Evolutionary conservation across 75 land plant species (phyloP), one percentile per base, ranked within the genome.

Genomic region (Gnetum montanum): DNA sequence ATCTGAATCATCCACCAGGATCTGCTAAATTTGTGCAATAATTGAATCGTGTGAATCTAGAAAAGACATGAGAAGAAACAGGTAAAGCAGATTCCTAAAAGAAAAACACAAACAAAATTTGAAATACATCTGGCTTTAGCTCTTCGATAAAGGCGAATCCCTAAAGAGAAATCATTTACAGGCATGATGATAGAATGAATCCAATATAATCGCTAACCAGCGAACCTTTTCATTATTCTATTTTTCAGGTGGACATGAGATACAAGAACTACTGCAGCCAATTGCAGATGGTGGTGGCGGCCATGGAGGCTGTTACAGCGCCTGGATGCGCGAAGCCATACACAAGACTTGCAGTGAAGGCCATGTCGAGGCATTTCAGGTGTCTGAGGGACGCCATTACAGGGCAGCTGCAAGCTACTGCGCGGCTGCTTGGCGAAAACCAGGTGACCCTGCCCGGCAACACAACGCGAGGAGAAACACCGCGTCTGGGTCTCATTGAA

Each of bases 321-420:
- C 25, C 57, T 12, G 85, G 85, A 2, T 68, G 90, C 8, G 95
- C 95, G 0, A 43, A 41, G 15, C 74, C 75, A 20, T 89, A 89
- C 54, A 75, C 90, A 3, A 58, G 57, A 1, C 48, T 79, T 35
- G 95, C 90, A 15, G 63, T 72, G 5, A 80, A 73, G 55, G 83
- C 95, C 34, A 89, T 85, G 82, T 89, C 95, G 10, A 63, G 80
- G 54, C 87, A 89, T 48, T 89, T 89, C 66, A 67, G 86, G 49
- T 70, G 86, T 46, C 49, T 89, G 24, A 78, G 69, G 57, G 95
- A 89, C 55, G 90, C 83, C 6, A 69, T 85, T 10, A 68, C 69
- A 25, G 67, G 65, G 8, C 91, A 90, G 37, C 72, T 82, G 11
- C 69, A 70, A 64, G 65, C 69, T 7, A 75, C 86, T 6, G 71